Evolutionary conservation across 2,329 filamentous ascomycete genomes (phyloP).

Genomic region (Teratosphaeria nubilosa): DNA sequence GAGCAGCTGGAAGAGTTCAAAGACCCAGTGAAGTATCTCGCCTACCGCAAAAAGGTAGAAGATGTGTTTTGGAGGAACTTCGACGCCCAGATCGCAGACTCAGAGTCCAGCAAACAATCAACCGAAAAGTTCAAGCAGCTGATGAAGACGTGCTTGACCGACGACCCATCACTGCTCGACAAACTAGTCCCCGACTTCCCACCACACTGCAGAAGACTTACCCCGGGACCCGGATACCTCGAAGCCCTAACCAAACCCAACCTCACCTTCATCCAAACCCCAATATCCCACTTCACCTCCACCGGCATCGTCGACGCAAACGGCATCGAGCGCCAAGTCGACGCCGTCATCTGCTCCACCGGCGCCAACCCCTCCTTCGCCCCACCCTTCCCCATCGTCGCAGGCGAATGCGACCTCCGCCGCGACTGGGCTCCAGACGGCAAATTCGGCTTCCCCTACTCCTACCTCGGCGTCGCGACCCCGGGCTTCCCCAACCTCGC

Average conservation of each 20-base stretch:
- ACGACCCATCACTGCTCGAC: constrained; percentile 17
- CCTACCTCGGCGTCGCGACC: constrained; percentile 5
- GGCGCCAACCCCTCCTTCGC: constrained; percentile 27
- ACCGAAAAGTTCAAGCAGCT: constrained; percentile 31
- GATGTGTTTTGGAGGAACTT: constrained; percentile 38
- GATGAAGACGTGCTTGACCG: constrained; percentile 28
- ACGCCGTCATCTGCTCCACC: constrained; percentile 37
- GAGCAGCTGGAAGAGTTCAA: constrained; percentile 49
- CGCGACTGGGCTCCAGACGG: constrained; percentile 27
- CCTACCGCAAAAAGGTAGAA: constrained; percentile 37
- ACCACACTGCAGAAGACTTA: constrained; percentile 34
- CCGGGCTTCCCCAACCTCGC: constrained; percentile 21
- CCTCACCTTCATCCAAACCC: constrained; percentile 34
- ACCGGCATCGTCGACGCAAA: constrained; percentile 32
- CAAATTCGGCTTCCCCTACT: constrained; percentile 19
- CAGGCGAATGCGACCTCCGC: constrained; percentile 15
- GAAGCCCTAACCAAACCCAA: constrained; percentile 40
- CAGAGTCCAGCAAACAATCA: constrained; percentile 31
- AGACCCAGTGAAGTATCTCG: constrained; percentile 51
- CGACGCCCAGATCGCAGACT: constrained; percentile 36
- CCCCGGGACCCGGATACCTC: constrained; percentile 44
- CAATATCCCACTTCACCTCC: constrained; percentile 29
- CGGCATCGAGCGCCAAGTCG: constrained; percentile 28
- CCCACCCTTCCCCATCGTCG: constrained; percentile 23
- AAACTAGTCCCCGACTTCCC: constrained; percentile 8